These are phyloP conservation scores for Penicillium manginii DNA, from an alignment of 495 filamentous ascomycete genomes.

Conservation along the genomic window DNA sequence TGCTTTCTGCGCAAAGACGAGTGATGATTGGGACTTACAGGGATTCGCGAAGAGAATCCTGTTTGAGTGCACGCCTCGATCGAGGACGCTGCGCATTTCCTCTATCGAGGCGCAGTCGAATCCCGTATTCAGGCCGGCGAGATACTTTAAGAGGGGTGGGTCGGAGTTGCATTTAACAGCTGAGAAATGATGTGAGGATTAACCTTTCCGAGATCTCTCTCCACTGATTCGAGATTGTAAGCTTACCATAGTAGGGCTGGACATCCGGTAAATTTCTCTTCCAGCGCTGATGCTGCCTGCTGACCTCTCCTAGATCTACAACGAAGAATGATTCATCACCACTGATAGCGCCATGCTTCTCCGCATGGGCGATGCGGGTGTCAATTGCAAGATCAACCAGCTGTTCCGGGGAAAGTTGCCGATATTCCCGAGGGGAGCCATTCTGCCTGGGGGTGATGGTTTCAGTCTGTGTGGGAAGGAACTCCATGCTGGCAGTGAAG, in stretches of 20 bases:
- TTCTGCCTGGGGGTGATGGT: no score
- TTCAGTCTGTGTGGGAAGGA: neutral
- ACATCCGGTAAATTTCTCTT: conserved; percentile 17
- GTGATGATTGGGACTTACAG: conserved; percentile 29
- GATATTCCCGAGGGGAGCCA: neutral
- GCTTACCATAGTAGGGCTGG: conserved; percentile 28
- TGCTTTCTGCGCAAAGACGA: conserved; percentile 23
- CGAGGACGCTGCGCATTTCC: conserved; percentile 32
- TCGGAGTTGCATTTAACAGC: conserved; percentile 46
- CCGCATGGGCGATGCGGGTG: conserved; percentile 10
- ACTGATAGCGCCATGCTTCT: conserved; percentile 8
- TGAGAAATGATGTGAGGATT: conserved; percentile 9
- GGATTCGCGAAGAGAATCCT: conserved; percentile 41
- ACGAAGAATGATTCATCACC: conserved; percentile 33
- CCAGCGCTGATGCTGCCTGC: conserved; percentile 8
- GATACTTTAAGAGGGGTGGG: conserved; percentile 25
- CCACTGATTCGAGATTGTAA: no score
- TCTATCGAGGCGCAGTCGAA: conserved; percentile 42
- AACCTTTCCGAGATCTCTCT: no score
- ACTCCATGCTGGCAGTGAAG: neutral
- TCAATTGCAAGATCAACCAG: conserved; percentile 25
- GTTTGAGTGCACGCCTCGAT: conserved; percentile 32
- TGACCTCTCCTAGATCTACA: conserved; percentile 22
- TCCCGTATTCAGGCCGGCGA: conserved; percentile 29
- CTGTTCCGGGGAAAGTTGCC: conserved; percentile 4